These are phyloP conservation scores for Podospora didyma DNA, from an alignment of 495 filamentous ascomycete species.

Conservation along the genomic window DNA sequence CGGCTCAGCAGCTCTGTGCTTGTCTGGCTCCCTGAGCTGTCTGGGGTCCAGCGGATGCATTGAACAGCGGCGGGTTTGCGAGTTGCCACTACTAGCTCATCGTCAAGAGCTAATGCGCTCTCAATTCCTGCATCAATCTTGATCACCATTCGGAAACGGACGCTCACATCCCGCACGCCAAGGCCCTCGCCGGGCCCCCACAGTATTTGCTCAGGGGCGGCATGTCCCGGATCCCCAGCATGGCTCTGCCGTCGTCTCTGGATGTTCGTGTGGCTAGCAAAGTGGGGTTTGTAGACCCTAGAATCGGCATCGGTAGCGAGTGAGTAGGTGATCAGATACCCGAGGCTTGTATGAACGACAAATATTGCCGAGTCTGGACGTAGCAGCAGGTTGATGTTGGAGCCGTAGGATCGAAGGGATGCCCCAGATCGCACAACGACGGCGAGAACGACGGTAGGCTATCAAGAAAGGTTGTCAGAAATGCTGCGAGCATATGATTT, in stretches of 20 bases:
- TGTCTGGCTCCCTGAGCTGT: constrained; percentile 76
- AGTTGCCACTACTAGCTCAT: constrained; percentile 91
- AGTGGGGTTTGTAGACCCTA: constrained; percentile 78
- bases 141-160: constrained; percentile 95
- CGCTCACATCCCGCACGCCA: constrained; percentile 77
- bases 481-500: not conserved
- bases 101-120: constrained; percentile 81
- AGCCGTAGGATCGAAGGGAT: constrained; percentile 79
- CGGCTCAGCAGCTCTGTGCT: constrained; percentile 85
- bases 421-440: constrained; percentile 72
- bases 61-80: constrained; percentile 90
- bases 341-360: constrained; percentile 82
- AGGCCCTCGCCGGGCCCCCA: constrained; percentile 69
- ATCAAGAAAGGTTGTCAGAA: constrained; percentile 21
- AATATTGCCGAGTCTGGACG: constrained; percentile 89
- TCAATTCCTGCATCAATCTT: constrained; percentile 95
- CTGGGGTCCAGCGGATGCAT: constrained; percentile 90
- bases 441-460: constrained; percentile 89
- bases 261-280: constrained; percentile 60
- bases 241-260: constrained; percentile 70
- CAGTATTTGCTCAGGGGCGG: constrained; percentile 49
- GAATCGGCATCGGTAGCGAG: constrained; percentile 79
- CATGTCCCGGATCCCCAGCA: constrained; percentile 54
- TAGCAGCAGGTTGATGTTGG: constrained; percentile 77
- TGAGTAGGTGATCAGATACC: constrained; percentile 92